A percentile compares a stretch with the other conserved stretches of the same genome.
These are phyloP conservation scores for Aphanomyces invadans DNA, from an alignment of 352 stramenopile genomes.

Conservation along the genomic window DNA sequence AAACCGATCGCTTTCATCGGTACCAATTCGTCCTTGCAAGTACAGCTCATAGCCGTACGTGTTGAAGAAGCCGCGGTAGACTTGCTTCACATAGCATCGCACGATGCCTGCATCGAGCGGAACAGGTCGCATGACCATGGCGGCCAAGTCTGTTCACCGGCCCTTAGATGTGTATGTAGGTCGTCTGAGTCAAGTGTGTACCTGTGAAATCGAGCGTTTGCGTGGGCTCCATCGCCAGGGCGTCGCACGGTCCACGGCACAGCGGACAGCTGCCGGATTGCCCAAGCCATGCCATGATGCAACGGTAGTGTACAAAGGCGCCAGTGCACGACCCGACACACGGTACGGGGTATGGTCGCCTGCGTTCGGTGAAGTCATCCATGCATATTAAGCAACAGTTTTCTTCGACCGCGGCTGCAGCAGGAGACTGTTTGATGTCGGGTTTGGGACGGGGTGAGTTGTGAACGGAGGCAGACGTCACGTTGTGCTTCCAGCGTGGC, in stretches of 20 bases:
- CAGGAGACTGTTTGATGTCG: not conserved
- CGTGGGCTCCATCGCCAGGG: constrained; percentile 71
- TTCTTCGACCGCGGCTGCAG: constrained; percentile 13
- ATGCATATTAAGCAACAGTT: constrained; percentile 77
- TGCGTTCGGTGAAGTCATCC: constrained; percentile 80
- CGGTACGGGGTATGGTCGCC: constrained; percentile 77
- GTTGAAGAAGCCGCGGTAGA: constrained; percentile 83
- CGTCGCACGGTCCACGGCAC: constrained; percentile 71
- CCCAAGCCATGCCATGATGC: constrained; percentile 83
- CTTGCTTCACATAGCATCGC: constrained; percentile 82
- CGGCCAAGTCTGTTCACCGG: constrained; percentile 58
- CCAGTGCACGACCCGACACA: constrained; percentile 71
- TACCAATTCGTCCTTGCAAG: constrained; percentile 74
- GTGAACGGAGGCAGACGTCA: constrained; percentile 7
- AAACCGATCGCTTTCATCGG: constrained; percentile 76
- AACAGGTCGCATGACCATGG: constrained; percentile 66
- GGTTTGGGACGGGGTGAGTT: not conserved
- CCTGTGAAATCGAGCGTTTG: constrained; percentile 62
- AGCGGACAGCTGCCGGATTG: constrained; percentile 77
- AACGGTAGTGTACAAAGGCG: constrained; percentile 78
- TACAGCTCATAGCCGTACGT: constrained; percentile 82
- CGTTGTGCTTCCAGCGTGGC: constrained; percentile 2
- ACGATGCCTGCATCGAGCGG: constrained; percentile 79
- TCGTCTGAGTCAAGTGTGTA: too few relatives aligned
- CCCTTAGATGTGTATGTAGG: too few relatives aligned